Conservation (phyloP, 257 asterid species). For the Eucommia ulmoides region DNA sequence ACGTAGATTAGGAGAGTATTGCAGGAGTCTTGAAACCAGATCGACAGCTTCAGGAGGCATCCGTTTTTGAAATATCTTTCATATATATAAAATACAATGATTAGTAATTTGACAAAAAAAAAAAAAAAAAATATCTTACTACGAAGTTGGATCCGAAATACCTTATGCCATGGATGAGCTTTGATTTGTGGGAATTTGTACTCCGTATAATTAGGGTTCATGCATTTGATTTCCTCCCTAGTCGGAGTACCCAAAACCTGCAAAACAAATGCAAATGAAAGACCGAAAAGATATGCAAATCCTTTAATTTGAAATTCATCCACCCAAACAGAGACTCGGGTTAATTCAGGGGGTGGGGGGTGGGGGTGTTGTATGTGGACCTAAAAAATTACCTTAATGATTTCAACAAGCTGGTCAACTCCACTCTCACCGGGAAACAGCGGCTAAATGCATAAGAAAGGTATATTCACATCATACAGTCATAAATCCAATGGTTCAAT, state of each 20-base stretch:
- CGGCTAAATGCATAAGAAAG: not conserved
- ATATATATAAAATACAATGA: not conserved
- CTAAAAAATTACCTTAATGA: not conserved
- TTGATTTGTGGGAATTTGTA: not conserved
- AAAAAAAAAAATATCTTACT: not conserved
- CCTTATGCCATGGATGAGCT: constrained; percentile 65
- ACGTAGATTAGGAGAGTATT: constrained; percentile 50
- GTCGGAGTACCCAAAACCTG: not conserved
- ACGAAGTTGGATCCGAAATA: constrained; percentile 3
- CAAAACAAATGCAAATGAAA: not conserved
- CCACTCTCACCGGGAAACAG: not conserved
- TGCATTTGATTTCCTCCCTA: constrained; percentile 1
- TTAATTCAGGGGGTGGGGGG: not conserved
- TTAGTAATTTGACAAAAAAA: not conserved
- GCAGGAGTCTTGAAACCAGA: constrained; percentile 47
- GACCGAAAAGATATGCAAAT: not conserved
- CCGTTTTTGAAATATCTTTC: constrained; percentile 43
- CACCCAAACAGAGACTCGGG: not conserved
- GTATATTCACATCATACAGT: not conserved
- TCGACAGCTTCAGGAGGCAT: constrained; percentile 66
- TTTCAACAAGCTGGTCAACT: not conserved
- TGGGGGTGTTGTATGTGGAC: not conserved
- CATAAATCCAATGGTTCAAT: not conserved
- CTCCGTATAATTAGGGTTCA: not conserved
- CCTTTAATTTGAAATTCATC: not conserved